Percentiles rank a stretch among this genome's conserved stretches.
phyloP scores from a whole-genome alignment of 169 alveolate genomes.

The Eimeria necatrix region DNA sequence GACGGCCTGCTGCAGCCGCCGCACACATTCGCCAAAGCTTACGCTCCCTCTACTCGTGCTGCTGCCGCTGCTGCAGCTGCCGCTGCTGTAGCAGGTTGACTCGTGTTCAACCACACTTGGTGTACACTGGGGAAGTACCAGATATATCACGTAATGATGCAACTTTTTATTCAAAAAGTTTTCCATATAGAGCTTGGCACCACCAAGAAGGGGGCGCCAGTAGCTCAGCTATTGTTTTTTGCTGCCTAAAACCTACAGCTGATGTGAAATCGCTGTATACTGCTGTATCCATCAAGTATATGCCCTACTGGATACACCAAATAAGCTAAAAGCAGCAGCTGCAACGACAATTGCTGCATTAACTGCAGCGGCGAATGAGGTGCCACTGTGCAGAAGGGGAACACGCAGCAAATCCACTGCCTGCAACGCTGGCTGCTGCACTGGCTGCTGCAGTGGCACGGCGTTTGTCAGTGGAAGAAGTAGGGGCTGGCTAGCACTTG shows the following conservation, averaged over 20 bases:
- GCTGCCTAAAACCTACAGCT: no score
- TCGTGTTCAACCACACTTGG: no score
- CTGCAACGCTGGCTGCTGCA: background rate
- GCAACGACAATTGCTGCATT: background rate
- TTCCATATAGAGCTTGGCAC: no score
- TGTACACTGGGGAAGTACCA: no score
- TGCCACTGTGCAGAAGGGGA: background rate
- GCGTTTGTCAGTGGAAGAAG: slow-evolving; percentile 83
- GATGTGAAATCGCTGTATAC: no score
- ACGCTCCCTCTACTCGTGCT: background rate
- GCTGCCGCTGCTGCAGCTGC: background rate
- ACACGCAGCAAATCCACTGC: background rate
- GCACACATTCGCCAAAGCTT: background rate
- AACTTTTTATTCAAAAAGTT: no score
- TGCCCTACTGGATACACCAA: no score
- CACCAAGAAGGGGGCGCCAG: no score
- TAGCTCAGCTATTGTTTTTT: no score
- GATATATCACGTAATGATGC: no score
- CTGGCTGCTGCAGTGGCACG: background rate
- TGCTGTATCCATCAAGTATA: no score
- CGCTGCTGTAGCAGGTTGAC: background rate
- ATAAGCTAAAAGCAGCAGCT: background rate
- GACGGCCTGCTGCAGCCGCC: slow-evolving; percentile 21
- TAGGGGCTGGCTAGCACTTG: slow-evolving; percentile 84
- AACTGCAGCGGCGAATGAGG: background rate